phyloP scores from a whole-genome alignment of 2,329 filamentous ascomycete genomes.

The Calcarisporium arbuscula region DNA sequence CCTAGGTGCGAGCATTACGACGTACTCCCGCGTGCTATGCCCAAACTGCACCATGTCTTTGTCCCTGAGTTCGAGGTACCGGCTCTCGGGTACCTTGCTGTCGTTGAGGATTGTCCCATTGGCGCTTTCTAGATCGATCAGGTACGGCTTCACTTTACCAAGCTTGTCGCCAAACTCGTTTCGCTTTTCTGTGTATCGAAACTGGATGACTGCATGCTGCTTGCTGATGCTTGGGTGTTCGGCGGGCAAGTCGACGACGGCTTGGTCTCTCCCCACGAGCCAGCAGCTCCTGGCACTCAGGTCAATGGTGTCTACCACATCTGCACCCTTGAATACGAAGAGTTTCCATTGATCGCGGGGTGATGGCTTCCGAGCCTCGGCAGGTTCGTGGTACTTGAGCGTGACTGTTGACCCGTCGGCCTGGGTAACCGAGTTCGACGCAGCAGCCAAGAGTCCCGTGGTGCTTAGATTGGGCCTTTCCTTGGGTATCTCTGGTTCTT shows the following conservation, averaged over 20 bases:
- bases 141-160: constrained; percentile 75
- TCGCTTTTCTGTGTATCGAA: constrained; percentile 73
- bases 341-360: constrained; percentile 76
- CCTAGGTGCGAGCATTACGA: constrained; percentile 72
- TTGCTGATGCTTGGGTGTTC: constrained; percentile 92
- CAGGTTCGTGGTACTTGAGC: constrained; percentile 92
- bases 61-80: constrained; percentile 80
- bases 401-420: constrained; percentile 68
- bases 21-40: constrained; percentile 83
- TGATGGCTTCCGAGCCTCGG: constrained; percentile 84
- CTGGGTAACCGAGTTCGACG: constrained; percentile 71
- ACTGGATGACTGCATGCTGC: constrained; percentile 93
- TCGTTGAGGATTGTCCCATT: constrained; percentile 85
- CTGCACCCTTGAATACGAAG: constrained; percentile 83
- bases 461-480: constrained; percentile 82
- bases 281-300: constrained; percentile 76
- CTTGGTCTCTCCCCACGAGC: constrained; percentile 75
- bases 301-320: constrained; percentile 75
- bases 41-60: constrained; percentile 89
- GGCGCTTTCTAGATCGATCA: constrained; percentile 89
- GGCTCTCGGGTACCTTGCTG: constrained; percentile 62
- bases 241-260: constrained; percentile 75
- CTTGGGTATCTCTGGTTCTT: constrained; percentile 53
- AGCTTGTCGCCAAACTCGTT: constrained; percentile 83
- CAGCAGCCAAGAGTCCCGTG: constrained; percentile 78